These are phyloP conservation scores for Aspergillus indologenus DNA, from an alignment of 495 filamentous ascomycete genomes.

Conservation along the genomic window DNA sequence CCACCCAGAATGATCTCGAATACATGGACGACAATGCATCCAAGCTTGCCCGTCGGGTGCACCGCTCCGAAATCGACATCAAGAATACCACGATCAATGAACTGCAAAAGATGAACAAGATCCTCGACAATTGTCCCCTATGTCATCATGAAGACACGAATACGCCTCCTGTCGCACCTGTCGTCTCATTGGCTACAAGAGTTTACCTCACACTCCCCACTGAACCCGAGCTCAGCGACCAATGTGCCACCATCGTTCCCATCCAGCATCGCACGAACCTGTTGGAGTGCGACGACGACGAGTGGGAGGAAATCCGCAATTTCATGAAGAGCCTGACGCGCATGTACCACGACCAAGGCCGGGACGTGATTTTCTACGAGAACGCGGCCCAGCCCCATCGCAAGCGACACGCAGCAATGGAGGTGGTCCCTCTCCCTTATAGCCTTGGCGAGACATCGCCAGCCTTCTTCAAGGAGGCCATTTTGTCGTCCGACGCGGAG, in stretches of 20 bases:
- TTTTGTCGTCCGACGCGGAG: conserved; percentile 80
- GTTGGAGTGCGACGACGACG: conserved; percentile 95
- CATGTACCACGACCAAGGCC: conserved; percentile 87
- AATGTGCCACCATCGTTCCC: conserved; percentile 83
- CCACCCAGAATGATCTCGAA: conserved; percentile 72
- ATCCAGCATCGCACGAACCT: conserved; percentile 87
- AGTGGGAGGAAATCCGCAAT: conserved; percentile 98
- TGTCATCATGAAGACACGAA: conserved; percentile 90
- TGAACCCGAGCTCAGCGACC: conserved; percentile 79
- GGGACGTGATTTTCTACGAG: conserved; percentile 95
- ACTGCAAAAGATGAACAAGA: conserved; percentile 84
- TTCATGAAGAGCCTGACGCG: conserved; percentile 97
- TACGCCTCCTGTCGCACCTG: conserved; percentile 78
- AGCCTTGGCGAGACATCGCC: conserved; percentile 85
- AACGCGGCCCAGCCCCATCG: conserved; percentile 81
- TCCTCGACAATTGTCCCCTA: conserved; percentile 84
- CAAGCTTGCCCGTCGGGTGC: conserved; percentile 84
- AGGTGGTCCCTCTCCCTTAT: conserved; percentile 82
- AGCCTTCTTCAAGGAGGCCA: conserved; percentile 94
- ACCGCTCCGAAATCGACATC: conserved; percentile 83
- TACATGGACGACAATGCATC: conserved; percentile 96
- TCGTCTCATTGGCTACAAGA: conserved; percentile 85
- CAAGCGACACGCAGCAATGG: conserved; percentile 80
- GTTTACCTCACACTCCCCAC: conserved; percentile 88
- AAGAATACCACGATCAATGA: conserved; percentile 85